Evolutionary conservation across 306 rosid species (phyloP).

Genomic region (Corylus heterophylla): DNA sequence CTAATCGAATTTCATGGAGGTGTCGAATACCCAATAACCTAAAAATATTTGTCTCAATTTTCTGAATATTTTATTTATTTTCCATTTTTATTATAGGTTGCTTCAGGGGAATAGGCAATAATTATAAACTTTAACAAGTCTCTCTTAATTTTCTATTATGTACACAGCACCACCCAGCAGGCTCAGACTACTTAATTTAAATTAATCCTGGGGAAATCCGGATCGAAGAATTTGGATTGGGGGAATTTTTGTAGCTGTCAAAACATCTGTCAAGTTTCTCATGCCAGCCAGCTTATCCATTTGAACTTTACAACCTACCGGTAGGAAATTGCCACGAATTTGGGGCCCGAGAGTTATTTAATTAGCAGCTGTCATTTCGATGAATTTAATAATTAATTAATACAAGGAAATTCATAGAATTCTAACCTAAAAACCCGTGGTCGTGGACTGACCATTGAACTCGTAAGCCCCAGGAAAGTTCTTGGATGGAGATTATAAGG

Average conservation of each 20-base stretch:
- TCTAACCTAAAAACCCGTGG: slow-evolving; percentile 19
- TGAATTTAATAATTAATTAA: not conserved
- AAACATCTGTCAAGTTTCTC: not conserved
- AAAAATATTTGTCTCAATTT: no score
- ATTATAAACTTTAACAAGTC: slow-evolving; percentile 1
- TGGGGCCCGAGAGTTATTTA: not conserved
- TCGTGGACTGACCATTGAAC: slow-evolving; percentile 35
- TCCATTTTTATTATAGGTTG: no score
- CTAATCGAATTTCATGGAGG: no score
- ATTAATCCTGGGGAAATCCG: not conserved
- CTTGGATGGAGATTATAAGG: slow-evolving; percentile 4
- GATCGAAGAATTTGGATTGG: not conserved
- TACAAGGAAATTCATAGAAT: slow-evolving; percentile 1
- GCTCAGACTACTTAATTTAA: not conserved
- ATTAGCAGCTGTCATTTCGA: slow-evolving; percentile 27
- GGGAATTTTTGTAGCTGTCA: slow-evolving; percentile 8
- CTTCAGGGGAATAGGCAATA: no score
- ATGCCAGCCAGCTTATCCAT: slow-evolving; percentile 43
- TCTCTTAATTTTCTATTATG: not conserved
- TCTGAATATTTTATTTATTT: no score
- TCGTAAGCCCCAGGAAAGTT: slow-evolving; percentile 18
- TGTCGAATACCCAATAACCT: no score
- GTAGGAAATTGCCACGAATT: slow-evolving; percentile 41
- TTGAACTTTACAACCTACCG: slow-evolving; percentile 52
- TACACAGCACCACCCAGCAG: no score